A percentile compares a stretch with the other conserved stretches of the same genome.
Evolutionary conservation across 1,284 basidiomycete genomes (phyloP).

Genomic region (Ganoderma meredithae): DNA sequence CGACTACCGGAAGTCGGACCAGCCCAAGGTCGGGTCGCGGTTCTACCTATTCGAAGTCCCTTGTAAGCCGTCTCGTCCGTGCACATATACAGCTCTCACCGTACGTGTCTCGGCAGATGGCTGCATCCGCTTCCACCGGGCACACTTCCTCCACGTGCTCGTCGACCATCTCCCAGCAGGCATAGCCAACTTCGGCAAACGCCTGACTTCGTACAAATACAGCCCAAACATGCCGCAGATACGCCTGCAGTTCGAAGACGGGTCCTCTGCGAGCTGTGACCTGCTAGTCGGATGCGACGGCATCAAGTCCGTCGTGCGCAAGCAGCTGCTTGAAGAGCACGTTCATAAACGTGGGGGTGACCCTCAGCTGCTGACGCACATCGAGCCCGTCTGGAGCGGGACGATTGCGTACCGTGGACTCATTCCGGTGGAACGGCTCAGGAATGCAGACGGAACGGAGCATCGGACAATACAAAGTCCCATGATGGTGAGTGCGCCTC

Average conservation of each 20-base stretch:
- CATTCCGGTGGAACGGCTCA: conserved; percentile 30
- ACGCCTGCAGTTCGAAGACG: conserved; percentile 47
- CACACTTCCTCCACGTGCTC: conserved; percentile 54
- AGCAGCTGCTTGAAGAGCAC: conserved; percentile 42
- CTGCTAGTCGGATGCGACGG: conserved; percentile 58
- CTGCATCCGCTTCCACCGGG: conserved; percentile 55
- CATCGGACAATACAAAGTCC: conserved; percentile 40
- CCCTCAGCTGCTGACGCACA: conserved; percentile 23
- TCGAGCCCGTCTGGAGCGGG: conserved; percentile 37
- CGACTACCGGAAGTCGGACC: conserved; percentile 53
- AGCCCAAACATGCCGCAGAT: conserved; percentile 5
- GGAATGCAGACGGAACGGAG: conserved; percentile 16
- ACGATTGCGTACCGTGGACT: conserved; percentile 36
- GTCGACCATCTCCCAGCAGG: conserved; percentile 47
- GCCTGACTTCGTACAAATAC: conserved; percentile 44
- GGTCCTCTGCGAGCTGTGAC: conserved; percentile 49
- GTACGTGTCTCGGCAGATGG: conserved; percentile 38
- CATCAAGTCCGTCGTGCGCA: conserved; percentile 57
- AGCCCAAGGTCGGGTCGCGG: conserved; percentile 45
- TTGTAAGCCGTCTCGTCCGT: conserved; percentile 40
- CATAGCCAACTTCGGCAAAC: conserved; percentile 52
- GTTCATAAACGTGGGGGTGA: conserved; percentile 20
- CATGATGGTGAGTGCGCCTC: conserved; percentile 40
- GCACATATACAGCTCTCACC: not conserved
- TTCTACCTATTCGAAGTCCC: conserved; percentile 49